Evolutionary conservation across 805 yeast species (phyloP), one percentile per base, ranked within the genome.

Genomic region (Maudiozyma barnettii): DNA sequence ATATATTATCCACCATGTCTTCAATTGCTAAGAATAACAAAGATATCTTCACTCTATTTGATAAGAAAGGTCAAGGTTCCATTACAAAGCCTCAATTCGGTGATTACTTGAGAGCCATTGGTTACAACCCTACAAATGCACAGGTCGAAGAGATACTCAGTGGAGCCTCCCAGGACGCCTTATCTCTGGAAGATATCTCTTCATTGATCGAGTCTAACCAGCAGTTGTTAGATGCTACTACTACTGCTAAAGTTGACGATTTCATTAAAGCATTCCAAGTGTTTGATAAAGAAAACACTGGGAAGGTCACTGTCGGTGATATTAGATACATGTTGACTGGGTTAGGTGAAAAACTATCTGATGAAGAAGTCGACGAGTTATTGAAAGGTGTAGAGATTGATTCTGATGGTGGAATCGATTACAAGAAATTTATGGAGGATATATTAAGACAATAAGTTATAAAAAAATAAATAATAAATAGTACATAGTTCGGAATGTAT

Each of bases 291-390:
- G 95, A 89, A 55, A 79, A 84, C 54, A 84, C 96, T 18, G 99
- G 99, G 5, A 86, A 82, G 70, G 93, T 93, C 57, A 95, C 97
- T 38, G 95, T 93, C 41, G 99, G 99, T 49, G 98, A 93, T 70
- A 77, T 93, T 59, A 80, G 95, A 66, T 93, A 93, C 69, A 89
- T 93, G 65, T 75, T 93, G 62, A 93, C 99, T 31, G 84, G 96
- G 6, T 81, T 93, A 57, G 99, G 99, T 50, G 99, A 93, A 69
- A 90, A 90, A 69, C 73, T 93, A 57, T 68, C 84, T 14, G 96
- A 89, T 57, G 73, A 79, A 40, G 99, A 93, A 70, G 97, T 93
- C 46, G 97, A 91, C 59, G 99, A 95, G 68, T 77, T 93, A 58
- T 77, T 93, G 62, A 93, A 91, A 70, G 98, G 98, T 54, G 95